These are phyloP conservation scores for Syzygium malaccense DNA, from an alignment of 441 rosid genomes.

Conservation along the genomic window DNA sequence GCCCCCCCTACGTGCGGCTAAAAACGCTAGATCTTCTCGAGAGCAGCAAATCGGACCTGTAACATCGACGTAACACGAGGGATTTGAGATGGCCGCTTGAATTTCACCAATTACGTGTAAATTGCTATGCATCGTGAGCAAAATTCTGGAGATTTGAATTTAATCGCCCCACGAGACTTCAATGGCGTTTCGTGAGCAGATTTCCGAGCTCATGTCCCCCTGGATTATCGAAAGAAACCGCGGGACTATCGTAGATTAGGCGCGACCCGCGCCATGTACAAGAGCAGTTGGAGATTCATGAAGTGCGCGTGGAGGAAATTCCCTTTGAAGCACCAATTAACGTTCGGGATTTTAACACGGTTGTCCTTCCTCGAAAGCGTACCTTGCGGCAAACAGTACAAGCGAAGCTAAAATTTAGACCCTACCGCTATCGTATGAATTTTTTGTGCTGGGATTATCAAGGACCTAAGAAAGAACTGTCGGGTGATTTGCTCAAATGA, in stretches of 20 bases:
- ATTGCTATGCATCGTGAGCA: not conserved
- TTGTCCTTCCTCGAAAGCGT: not conserved
- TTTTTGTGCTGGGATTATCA: not conserved
- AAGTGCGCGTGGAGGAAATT: not conserved
- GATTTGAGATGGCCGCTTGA: not conserved
- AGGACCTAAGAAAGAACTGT: not conserved
- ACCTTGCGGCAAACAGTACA: fast-evolving
- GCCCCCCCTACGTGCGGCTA: not conserved
- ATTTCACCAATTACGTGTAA: not conserved
- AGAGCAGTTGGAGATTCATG: not conserved
- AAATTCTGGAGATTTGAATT: not conserved
- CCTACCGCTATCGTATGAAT: not conserved
- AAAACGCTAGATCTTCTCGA: not conserved
- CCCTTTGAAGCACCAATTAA: not conserved
- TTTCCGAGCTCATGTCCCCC: not conserved
- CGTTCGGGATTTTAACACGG: fast-evolving
- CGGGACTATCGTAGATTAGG: not conserved
- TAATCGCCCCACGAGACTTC: not conserved
- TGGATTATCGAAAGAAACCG: not conserved
- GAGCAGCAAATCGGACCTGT: not conserved
- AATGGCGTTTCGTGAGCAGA: not conserved
- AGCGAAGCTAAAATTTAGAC: not conserved
- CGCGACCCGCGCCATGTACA: not conserved
- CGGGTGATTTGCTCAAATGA: too few relatives aligned
- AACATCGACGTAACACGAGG: not conserved